Evolutionary conservation across 176 grass and related monocot species (phyloP), one percentile per base, ranked within the genome.

Genomic region (Lolium perenne): DNA sequence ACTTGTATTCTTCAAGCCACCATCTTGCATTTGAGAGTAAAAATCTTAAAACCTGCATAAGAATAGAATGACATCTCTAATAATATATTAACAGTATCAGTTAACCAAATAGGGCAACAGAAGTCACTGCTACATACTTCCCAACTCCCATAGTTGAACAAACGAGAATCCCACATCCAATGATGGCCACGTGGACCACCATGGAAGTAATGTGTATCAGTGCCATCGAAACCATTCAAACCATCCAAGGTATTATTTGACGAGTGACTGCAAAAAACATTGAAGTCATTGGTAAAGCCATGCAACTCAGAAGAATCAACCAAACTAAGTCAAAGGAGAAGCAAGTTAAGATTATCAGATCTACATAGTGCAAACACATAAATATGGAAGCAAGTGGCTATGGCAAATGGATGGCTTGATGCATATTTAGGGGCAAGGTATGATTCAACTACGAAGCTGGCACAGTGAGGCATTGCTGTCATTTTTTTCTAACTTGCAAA

Each of bases 81-180:
- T 57, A 66, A 78, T n/a, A 88, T 26, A 92, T 48, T 83, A 79
- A 47, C 64, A 79, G 77, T 25, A 81, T 71, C 32, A 77, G 50
- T 49, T 75, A 81, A 53, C 57, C 10, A 70, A 84, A 87, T n/a
- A 90, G 0, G 54, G 10, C 20, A 18, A 65, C 20, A 56, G 64
- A 87, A 70, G 45, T 59, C 18, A 53, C 15, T 58, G 23, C 65
- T 77, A 66, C 80, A 56, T 95, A 97, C 95, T 84, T 98, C 95
- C 95, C 95, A 98, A 92, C 83, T 95, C 56, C 95, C 93, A 68
- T 98, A 98, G 72, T 98, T 98, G 86, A 98, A 98, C 38, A 95
- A 89, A 80, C 95, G 95, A 84, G 95, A 98, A 93, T 98, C 95
- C 95, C 95, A 98, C 93, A 98, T 95, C 95, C 95, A 98, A 77